Conservation (phyloP, 2,329 filamentous ascomycete genomes). For the Coleophoma cylindrospora region DNA sequence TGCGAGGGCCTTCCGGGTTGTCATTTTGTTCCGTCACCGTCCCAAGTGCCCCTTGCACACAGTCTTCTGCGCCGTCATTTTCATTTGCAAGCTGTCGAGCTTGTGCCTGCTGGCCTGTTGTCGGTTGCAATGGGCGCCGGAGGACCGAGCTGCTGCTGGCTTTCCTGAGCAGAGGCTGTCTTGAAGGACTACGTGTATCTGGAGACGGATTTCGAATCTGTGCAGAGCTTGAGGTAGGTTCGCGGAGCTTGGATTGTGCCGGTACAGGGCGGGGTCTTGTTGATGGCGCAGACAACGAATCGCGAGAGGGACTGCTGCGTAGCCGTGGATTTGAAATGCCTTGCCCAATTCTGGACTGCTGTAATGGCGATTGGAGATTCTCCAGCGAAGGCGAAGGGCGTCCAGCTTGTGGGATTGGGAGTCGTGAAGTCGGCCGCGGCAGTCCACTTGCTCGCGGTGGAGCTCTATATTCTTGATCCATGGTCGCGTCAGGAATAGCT, state of each 20-base stretch:
- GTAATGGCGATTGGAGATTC: slow-evolving; percentile 32
- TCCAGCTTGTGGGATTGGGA: slow-evolving; percentile 43
- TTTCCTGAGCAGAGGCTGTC: slow-evolving; percentile 6
- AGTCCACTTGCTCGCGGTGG: slow-evolving; percentile 22
- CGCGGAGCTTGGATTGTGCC: slow-evolving; percentile 8
- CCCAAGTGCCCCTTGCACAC: no score
- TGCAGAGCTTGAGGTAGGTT: slow-evolving; percentile 1
- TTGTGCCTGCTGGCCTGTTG: slow-evolving; percentile 4
- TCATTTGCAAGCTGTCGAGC: slow-evolving; percentile 2
- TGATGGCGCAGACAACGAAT: slow-evolving; percentile 8
- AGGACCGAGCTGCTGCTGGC: slow-evolving; percentile 15
- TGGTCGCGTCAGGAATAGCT: slow-evolving; percentile 6
- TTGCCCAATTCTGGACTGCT: slow-evolving; percentile 9
- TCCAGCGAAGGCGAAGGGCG: slow-evolving; percentile 42
- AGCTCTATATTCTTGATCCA: slow-evolving; percentile 16
- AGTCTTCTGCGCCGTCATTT: slow-evolving; percentile 2
- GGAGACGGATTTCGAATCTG: slow-evolving; percentile 7
- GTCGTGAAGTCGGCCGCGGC: slow-evolving; percentile 44
- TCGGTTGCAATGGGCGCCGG: slow-evolving; percentile 12
- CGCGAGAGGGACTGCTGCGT: slow-evolving; percentile 18
- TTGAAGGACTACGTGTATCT: slow-evolving; percentile 7
- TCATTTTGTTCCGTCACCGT: slow-evolving; percentile 4
- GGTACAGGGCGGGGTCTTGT: slow-evolving; percentile 12
- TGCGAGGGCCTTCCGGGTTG: background rate
- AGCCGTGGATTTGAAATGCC: slow-evolving; percentile 18